phyloP scores from a whole-genome alignment of 495 filamentous ascomycete species.

The Lophiostoma macrostomum region DNA sequence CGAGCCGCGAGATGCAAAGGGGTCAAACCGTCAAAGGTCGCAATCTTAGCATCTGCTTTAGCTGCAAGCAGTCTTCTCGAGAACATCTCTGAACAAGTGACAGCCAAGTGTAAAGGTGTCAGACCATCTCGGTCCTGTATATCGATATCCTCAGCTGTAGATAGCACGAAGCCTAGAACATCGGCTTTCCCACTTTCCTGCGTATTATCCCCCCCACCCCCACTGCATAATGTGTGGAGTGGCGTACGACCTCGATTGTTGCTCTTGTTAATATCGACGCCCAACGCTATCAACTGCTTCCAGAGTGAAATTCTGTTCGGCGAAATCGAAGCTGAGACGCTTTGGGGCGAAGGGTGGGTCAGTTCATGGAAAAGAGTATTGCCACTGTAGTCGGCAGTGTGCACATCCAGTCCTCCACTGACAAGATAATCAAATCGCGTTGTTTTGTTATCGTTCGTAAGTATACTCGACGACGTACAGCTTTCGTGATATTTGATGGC shows the following conservation, averaged over 20 bases:
- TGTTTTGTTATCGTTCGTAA: neutral
- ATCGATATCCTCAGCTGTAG: slow-evolving; percentile 2
- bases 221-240: slow-evolving; percentile 1
- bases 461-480: neutral
- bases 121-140: slow-evolving; percentile 6
- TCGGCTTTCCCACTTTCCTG: neutral
- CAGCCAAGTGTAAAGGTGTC: slow-evolving; percentile 21
- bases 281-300: neutral
- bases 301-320: no score
- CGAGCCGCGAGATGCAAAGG: slow-evolving; percentile 16
- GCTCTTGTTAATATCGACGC: neutral
- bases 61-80: slow-evolving; percentile 9
- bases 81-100: neutral
- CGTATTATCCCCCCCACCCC: no score
- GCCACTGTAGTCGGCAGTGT: neutral
- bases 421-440: neutral
- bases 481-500: neutral
- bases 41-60: slow-evolving; percentile 8
- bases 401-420: neutral
- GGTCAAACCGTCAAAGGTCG: slow-evolving; percentile 1
- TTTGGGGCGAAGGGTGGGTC: neutral
- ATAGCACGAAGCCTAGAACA: neutral
- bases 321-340: no score
- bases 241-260: slow-evolving; percentile 4
- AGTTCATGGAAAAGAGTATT: slow-evolving; percentile 5